These are phyloP conservation scores for Podila verticillata DNA, from an alignment of 192 early-diverging fungal species.

Conservation along the genomic window DNA sequence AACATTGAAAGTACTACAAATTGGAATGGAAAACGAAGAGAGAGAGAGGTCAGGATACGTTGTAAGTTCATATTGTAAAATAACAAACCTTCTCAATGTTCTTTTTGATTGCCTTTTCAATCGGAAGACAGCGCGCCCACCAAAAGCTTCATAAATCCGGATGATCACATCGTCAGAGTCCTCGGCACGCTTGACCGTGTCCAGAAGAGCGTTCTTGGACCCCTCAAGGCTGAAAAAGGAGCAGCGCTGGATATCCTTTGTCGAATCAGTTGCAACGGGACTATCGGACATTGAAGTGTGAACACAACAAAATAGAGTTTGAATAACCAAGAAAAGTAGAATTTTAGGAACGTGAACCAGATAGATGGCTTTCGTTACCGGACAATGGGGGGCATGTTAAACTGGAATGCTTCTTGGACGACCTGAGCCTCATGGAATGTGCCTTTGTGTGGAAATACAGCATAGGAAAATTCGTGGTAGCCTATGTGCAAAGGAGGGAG, in stretches of 20 bases:
- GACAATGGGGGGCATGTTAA: conserved; percentile 83
- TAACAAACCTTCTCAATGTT: conserved; percentile 24
- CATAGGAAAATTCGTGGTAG: conserved; percentile 87
- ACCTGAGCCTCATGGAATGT: conserved; percentile 86
- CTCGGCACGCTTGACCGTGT: conserved; percentile 93
- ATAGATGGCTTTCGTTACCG: conserved; percentile 27
- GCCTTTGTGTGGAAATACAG: conserved; percentile 88
- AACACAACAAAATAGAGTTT: not conserved
- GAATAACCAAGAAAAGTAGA: not conserved
- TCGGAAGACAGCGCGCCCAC: conserved; percentile 75
- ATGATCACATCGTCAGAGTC: conserved; percentile 77
- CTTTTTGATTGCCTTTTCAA: conserved; percentile 57
- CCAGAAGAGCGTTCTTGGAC: conserved; percentile 84
- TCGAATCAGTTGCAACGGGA: conserved; percentile 12
- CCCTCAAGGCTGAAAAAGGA: conserved; percentile 57
- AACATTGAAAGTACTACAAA: conserved; percentile 60
- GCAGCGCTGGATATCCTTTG: not conserved
- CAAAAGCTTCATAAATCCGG: conserved; percentile 92
- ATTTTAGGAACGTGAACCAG: not conserved
- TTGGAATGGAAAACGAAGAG: conserved; percentile 7
- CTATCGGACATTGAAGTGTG: conserved; percentile 20
- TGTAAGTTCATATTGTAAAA: not conserved
- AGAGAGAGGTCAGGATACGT: conserved; percentile 1
- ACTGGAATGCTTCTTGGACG: conserved; percentile 88
- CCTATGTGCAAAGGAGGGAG: conserved; percentile 68